Base-by-base conservation (phyloP, 2,329 filamentous ascomycete species). In the Xenoacremonium recifei region DNA sequence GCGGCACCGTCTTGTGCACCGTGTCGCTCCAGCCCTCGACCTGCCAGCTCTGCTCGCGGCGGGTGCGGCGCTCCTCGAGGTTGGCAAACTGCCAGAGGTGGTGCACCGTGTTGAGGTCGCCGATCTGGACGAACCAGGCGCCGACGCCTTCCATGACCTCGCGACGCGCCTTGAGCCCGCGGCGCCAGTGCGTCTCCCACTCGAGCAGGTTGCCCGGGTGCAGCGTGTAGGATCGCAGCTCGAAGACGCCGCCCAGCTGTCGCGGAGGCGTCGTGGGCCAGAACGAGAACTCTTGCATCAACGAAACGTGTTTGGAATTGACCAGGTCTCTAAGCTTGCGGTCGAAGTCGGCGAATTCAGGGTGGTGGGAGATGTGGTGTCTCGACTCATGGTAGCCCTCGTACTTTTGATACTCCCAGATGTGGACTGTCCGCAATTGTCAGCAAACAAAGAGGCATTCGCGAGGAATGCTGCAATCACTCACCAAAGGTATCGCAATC, bases 241-340 rank as follows among this genome's bases (percentile, higher is more conserved):
- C 93, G 63, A 99, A 99, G 31, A 99, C 70, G 34, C 93, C 93
- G 41, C 93, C 93, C 1, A 99, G 80, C 59, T 89, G 77, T 46
- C 93, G 89, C 1, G 93, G 93, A 5, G 91, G 79, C 0, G 89
- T 92, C 3, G 93, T 99, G 2, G 93, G 93, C 93, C 93, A 99
- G 78, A 99, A 99, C 25, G 91, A 96, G 70, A 99, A 99, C 68
- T 99, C 93, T 67, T 99, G 93, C 93, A 99, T 99, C 38, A 99
- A 78, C 0, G 91, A 96, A 4, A 85, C 87, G 54, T 84, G 82
- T 74, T 96, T 97, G 50, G 81, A 81, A 45, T 76, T 83, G 62
- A 99, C 92, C 48, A 97, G 74, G n/a, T 73, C 76, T 68, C 90
- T 91, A 39, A 99, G 84, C 69, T 92, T 87, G 49, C 72, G 73